Conservation (phyloP, 768 basidiomycete genomes). For the Lactarius akahatsu region DNA sequence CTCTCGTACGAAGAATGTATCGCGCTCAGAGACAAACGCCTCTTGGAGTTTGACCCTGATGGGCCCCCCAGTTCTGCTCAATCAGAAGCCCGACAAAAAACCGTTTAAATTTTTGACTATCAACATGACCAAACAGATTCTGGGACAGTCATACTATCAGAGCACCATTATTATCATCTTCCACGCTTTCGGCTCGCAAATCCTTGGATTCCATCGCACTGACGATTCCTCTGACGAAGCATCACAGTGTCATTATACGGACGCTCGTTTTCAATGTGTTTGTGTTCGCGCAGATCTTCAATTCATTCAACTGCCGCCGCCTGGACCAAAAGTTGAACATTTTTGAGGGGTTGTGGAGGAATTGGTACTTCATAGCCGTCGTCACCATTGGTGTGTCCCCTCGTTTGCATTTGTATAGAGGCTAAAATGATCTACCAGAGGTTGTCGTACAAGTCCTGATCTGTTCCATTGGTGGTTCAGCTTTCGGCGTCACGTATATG, state of each 20-base stretch:
- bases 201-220: conserved; percentile 57
- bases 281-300: conserved; percentile 97
- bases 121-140: conserved; percentile 96
- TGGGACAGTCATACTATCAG: conserved; percentile 87
- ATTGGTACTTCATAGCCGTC: conserved; percentile 82
- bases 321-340: conserved; percentile 86
- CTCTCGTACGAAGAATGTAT: conserved; percentile 75
- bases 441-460: conserved; percentile 83
- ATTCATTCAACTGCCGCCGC: conserved; percentile 87
- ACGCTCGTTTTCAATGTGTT: conserved; percentile 96
- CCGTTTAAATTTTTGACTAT: conserved; percentile 70
- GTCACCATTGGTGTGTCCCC: conserved; percentile 71
- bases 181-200: conserved; percentile 77
- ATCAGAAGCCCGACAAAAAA: conserved; percentile 91
- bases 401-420: neutral
- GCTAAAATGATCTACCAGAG: conserved; percentile 49
- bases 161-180: conserved; percentile 79
- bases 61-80: conserved; percentile 61
- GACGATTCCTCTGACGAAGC: conserved; percentile 32
- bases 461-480: conserved; percentile 86
- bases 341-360: conserved; percentile 75
- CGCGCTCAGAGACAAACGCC: conserved; percentile 41
- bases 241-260: conserved; percentile 54
- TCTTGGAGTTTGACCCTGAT: conserved; percentile 12
- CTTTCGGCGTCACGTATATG: conserved; percentile 84